phyloP scores from a whole-genome alignment of 2,329 filamentous ascomycete genomes.

The Fusarium sp. region DNA sequence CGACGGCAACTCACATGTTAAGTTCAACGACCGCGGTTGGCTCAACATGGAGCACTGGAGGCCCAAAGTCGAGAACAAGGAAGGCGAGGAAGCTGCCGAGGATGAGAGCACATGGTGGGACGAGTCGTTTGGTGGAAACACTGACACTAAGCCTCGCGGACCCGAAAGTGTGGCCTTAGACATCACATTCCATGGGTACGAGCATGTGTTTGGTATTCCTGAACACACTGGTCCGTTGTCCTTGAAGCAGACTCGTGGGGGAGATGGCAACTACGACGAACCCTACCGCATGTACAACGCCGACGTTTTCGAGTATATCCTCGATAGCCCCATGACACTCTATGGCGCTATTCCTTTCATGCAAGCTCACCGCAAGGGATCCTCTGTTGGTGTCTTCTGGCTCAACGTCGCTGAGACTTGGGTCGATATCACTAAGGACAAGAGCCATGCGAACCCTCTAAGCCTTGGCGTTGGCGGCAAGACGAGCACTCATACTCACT shows the following conservation, averaged over 20 bases:
- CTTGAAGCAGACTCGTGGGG: slow-evolving; percentile 90
- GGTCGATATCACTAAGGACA: slow-evolving; percentile 92
- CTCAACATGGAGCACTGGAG: slow-evolving; percentile 98
- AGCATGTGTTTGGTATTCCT: slow-evolving; percentile 93
- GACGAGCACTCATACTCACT: slow-evolving; percentile 90
- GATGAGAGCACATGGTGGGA: slow-evolving; percentile 99
- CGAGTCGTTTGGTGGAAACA: slow-evolving; percentile 94
- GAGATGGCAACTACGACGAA: slow-evolving; percentile 86
- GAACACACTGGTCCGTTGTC: slow-evolving; percentile 92
- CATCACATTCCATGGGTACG: slow-evolving; percentile 92
- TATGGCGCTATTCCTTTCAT: slow-evolving; percentile 98
- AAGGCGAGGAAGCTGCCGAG: slow-evolving; percentile 71
- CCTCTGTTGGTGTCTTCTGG: slow-evolving; percentile 97
- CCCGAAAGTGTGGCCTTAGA: slow-evolving; percentile 94
- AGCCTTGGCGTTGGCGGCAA: slow-evolving; percentile 78
- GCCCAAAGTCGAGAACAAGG: slow-evolving; percentile 79
- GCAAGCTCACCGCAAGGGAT: slow-evolving; percentile 95
- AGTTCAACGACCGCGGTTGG: slow-evolving; percentile 89
- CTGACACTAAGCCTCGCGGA: slow-evolving; percentile 93
- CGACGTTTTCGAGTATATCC: slow-evolving; percentile 97
- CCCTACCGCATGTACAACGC: slow-evolving; percentile 97
- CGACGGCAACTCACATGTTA: slow-evolving; percentile 85
- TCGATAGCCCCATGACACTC: slow-evolving; percentile 97
- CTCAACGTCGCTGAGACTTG: slow-evolving; percentile 97
- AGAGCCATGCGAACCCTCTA: slow-evolving; percentile 80